A percentile compares a stretch with the other conserved stretches of the same genome.
Conservation (phyloP, 140 eudicot species). For the Stevia rebaudiana region DNA sequence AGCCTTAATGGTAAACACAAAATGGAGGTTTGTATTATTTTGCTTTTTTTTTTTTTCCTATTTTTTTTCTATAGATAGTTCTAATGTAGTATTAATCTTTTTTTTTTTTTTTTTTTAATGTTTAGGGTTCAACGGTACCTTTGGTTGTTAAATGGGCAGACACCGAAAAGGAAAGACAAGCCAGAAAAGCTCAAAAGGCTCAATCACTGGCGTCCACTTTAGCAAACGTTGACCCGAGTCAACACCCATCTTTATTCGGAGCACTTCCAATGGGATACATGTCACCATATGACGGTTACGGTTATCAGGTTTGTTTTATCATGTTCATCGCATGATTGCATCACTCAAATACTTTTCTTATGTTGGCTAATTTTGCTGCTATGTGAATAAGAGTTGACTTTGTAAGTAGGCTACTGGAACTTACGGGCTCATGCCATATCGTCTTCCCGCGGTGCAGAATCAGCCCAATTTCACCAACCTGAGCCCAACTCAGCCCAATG, state of each 20-base stretch:
- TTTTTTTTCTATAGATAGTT: constrained; percentile 4
- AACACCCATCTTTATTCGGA: constrained; percentile 73
- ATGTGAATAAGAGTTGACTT: constrained; percentile 27
- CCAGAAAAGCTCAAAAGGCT: constrained; percentile 89
- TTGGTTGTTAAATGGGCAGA: constrained; percentile 99
- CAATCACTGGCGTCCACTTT: constrained; percentile 49
- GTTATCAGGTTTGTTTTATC: constrained; percentile 70
- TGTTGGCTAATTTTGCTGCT: neutral
- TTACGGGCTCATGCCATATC: constrained; percentile 82
- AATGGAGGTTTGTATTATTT: constrained; percentile 65
- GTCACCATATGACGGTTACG: constrained; percentile 82
- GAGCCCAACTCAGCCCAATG: constrained; percentile 65
- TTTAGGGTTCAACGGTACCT: constrained; percentile 82
- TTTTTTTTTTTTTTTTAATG: neutral
- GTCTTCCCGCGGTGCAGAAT: constrained; percentile 69
- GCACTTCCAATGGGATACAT: constrained; percentile 86
- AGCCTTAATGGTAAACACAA: constrained; percentile 91
- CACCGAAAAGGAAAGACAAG: constrained; percentile 91
- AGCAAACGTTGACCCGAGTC: constrained; percentile 54
- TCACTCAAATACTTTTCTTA: neutral
- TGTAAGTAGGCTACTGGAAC: constrained; percentile 73
- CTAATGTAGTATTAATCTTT: constrained; percentile 4
- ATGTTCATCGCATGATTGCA: constrained; percentile 13
- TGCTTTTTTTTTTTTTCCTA: neutral
- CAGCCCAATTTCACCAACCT: constrained; percentile 56